Conservation (phyloP, 176 grass and related monocot genomes). For the Paspalum vaginatum region DNA sequence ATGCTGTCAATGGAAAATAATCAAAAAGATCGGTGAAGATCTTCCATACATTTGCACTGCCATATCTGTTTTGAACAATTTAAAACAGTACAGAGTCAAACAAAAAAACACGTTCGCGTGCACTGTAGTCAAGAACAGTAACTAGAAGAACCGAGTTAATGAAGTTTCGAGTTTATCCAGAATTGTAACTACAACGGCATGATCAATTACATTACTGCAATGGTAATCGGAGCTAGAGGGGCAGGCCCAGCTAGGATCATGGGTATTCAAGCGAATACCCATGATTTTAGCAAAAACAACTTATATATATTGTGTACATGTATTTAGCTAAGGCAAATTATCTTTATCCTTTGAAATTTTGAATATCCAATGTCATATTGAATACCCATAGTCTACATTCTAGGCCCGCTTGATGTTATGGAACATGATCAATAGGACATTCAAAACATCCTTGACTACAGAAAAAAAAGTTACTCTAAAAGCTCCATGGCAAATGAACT, state of each 20-base stretch:
- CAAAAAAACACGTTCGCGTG: neutral
- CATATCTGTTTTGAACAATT: constrained; percentile 64
- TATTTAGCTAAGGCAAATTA: no score
- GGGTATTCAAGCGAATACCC: no score
- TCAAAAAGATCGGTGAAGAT: constrained; percentile 87
- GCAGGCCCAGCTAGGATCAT: no score
- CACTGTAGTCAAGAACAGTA: neutral
- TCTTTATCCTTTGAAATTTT: no score
- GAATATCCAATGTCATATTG: no score
- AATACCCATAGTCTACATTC: no score
- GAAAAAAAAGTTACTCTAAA: neutral
- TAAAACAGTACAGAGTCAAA: constrained; percentile 19
- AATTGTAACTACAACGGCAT: neutral
- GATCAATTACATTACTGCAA: neutral
- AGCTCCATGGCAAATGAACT: neutral
- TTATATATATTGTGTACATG: no score
- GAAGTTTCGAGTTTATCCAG: neutral
- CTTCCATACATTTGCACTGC: constrained; percentile 89
- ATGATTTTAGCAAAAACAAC: no score
- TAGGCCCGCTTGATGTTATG: no score
- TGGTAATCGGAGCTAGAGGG: no score
- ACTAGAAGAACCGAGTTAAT: neutral
- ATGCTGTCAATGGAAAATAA: constrained; percentile 79
- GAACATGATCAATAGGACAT: constrained; percentile 13
- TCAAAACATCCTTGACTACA: neutral